Base-by-base conservation (phyloP, 495 filamentous ascomycete species). In the Achaetomiella virescens region DNA sequence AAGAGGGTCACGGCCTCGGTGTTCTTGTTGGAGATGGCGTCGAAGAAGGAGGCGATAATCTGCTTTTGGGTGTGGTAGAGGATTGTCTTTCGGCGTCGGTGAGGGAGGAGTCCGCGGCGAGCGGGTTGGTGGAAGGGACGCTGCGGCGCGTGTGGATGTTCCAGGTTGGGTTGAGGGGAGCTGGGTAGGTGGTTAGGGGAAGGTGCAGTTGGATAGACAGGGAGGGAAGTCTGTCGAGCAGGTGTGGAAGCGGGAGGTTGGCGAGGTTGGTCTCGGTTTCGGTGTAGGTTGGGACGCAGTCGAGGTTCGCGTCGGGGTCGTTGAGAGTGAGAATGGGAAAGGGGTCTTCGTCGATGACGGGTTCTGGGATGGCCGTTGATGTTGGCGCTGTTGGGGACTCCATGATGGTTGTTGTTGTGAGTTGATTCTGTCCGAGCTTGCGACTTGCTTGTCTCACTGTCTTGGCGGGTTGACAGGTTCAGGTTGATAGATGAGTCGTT, bases 21-120 rank as follows among this genome's bases (percentile, higher is more conserved):
- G 51, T 67, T 57, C 5, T 55, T 53, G 55, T 17, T 14, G 35
- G 10, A 0, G 45, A 71, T 54, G 29, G 60, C 54, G 22, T 10
- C 3, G 61, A 57, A 67, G 36, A 71, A 58, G 51, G 59, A 9
- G 17, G 40, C 18, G 43, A 68, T 61, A 31, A 68, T 51, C 9
- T 33, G 54, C 10, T 14, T 17, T 38, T 67, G 62, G 35, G 40
- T 27, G 24, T 11, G 7, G 36, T 24, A 21, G 25, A 50, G 20
- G 18, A 17, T 33, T 21, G 9, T 11, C 24, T 45, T 31, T 43
- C 24, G 37, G 5, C 6, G 22, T 40, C 22, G 24, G 21, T 46
- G 5, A 54, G 43, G 22, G 46, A 48, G 18, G 25, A 15, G 21
- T 37, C 10, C 31, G 15, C 29, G 17, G 33, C 45, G 27, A 35